Base-by-base conservation (phyloP, 2,329 filamentous ascomycete species). In the Paecilomyces fulvus region DNA sequence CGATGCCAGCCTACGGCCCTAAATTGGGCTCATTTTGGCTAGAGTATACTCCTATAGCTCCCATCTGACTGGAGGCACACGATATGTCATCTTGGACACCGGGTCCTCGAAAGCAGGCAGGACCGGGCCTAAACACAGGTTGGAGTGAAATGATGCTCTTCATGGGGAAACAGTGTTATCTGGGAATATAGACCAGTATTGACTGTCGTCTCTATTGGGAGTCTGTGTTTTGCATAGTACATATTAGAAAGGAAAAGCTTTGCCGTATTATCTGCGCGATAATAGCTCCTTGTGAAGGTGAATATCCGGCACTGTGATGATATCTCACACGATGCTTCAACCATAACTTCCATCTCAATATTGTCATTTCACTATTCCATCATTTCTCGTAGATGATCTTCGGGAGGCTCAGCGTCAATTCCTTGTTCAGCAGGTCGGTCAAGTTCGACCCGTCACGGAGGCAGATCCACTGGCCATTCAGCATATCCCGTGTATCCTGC, bases 381-480 rank as follows among this genome's bases (percentile, higher is more conserved):
- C n/a, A n/a, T 46, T 67, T 61, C 17, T 63, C 64, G 54, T 75
- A 73, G 6, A 75, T 60, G 66, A 73, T 69, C 60, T 66, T 65
- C 3, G 71, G 67, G 54, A 90, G 71, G 58, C 85, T 80, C 52
- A 96, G 76, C 2, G 83, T 85, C 52, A 96, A 76, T 77, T 99
- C 94, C 60, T 85, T 79, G 60, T 83, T 80, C 66, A 97, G 74
- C 56, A 97, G 71, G 33, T 87, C 81, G 33, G 81, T 85, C 67
- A 99, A 75, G 49, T 84, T 88, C 51, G 82, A 84, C n/a, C 87
- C 87, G 71, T 97, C 92, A 51, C 92, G 81, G 57, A 90, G 73
- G 70, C 96, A 97, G 51, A 97, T 80, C 94, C 94, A 99, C 60
- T 87, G 82, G 30, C 90, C 89, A 55, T 68, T 72, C 20, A 64